Evolutionary conservation across 208 protist species (phyloP).

Genomic region (Leishmania guyanensis): DNA sequence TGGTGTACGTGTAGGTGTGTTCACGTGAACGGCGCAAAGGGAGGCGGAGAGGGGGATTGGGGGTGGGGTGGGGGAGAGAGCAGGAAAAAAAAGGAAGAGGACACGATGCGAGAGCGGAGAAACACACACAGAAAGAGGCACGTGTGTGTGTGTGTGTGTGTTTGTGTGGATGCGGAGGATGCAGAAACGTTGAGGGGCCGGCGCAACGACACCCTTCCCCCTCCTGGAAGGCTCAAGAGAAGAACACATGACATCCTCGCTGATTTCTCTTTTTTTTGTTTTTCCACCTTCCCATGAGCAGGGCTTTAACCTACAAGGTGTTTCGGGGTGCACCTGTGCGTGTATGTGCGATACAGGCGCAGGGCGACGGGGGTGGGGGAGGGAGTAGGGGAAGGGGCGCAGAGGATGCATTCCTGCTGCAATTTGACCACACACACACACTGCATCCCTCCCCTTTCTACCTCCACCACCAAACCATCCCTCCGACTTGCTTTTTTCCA

Average conservation of each 20-base stretch:
- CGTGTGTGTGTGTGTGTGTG: slow-evolving; percentile 2
- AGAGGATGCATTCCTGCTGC: neutral
- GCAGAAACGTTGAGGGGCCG: neutral
- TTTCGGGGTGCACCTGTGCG: neutral
- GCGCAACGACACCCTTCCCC: neutral
- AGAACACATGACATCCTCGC: neutral
- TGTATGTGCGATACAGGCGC: neutral
- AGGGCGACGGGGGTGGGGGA: neutral
- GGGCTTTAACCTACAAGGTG: too few species aligned
- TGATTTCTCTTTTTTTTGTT: neutral
- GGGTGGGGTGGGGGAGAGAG: neutral
- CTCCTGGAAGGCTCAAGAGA: neutral
- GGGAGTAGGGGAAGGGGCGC: neutral
- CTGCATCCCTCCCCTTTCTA: too few species aligned
- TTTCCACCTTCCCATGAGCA: too few species aligned
- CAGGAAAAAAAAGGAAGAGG: neutral
- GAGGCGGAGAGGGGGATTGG: neutral
- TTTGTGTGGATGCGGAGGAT: neutral
- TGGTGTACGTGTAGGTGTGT: neutral
- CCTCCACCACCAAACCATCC: too few species aligned
- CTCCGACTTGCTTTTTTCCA: too few species aligned
- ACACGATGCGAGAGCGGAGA: neutral
- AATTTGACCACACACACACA: neutral
- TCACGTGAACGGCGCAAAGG: neutral
- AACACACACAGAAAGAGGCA: neutral